Conservation (phyloP, 768 basidiomycete species). For the Termitomyces sp. region DNA sequence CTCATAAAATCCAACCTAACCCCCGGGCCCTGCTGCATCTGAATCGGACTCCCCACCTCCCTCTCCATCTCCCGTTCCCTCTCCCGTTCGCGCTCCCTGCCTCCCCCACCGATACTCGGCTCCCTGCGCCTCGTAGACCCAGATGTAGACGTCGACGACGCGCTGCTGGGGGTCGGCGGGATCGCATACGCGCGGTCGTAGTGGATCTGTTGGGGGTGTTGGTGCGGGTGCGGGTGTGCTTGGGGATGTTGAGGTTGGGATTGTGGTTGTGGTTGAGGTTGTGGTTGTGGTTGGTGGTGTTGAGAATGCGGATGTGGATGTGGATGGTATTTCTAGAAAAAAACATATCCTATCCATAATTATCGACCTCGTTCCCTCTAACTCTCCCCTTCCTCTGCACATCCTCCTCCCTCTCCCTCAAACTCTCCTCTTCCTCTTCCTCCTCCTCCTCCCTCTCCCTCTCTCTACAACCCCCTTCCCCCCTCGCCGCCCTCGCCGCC, state of each 20-base stretch:
- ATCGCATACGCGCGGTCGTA: background rate
- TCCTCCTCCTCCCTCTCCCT: conserved; percentile 18
- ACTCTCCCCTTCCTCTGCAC: background rate
- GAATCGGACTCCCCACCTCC: conserved; percentile 1
- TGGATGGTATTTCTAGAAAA: too few relatives aligned
- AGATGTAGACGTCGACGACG: background rate
- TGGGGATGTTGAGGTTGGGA: background rate
- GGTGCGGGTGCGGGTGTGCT: background rate
- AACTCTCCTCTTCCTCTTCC: conserved; percentile 21
- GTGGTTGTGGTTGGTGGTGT: conserved; percentile 6
- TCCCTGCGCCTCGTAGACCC: background rate
- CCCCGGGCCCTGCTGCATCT: background rate
- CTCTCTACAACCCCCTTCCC: conserved; percentile 25
- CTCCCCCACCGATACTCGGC: too few relatives aligned
- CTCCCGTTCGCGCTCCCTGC: conserved; percentile 7
- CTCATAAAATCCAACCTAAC: background rate
- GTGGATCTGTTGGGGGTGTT: background rate
- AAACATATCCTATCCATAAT: too few relatives aligned
- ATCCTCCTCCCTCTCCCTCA: conserved; percentile 13
- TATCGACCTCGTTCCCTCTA: background rate
- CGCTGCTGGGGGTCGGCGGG: background rate
- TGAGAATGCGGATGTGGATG: conserved; percentile 4
- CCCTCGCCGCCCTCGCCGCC: conserved; percentile 46
- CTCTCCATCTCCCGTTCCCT: background rate
- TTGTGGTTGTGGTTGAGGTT: background rate